Conservation (phyloP, 2,329 filamentous ascomycete species). For the Ceratocystis papillata region DNA sequence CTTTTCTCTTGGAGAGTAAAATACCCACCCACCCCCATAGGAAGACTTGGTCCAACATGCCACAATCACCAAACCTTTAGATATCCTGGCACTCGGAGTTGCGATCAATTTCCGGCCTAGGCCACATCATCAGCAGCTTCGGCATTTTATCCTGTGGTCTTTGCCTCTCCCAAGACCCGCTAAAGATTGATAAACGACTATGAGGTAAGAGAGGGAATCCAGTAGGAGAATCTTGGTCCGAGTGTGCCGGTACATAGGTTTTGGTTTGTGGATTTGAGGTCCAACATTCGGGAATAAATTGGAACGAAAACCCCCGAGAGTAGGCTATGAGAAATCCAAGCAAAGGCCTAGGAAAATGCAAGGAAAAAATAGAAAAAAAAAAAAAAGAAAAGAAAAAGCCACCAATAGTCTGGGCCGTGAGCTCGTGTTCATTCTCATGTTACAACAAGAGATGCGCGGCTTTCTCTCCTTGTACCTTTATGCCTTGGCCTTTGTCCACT, state of each 20-base stretch:
- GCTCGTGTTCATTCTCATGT: too few relatives aligned
- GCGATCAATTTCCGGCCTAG: neutral
- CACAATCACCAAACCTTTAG: neutral
- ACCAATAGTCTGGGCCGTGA: neutral
- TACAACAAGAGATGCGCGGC: neutral
- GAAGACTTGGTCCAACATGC: neutral
- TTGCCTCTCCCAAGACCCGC: neutral
- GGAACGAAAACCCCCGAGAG: too few relatives aligned
- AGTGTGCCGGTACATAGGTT: neutral
- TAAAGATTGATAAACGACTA: neutral
- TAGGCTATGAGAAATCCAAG: too few relatives aligned
- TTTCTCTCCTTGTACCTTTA: neutral
- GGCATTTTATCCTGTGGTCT: neutral
- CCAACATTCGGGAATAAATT: too few relatives aligned
- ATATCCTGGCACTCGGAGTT: neutral
- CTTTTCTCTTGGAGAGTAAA: neutral
- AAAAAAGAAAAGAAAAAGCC: neutral
- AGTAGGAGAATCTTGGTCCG: neutral
- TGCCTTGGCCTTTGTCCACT: neutral
- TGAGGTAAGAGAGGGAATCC: neutral
- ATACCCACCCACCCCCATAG: neutral
- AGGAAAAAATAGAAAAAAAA: neutral
- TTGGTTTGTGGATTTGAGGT: too few relatives aligned
- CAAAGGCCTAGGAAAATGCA: neutral
- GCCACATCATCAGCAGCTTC: neutral